phyloP scores from a whole-genome alignment of 192 early-diverging fungal species.

The Rhizoclosmatium globosum region DNA sequence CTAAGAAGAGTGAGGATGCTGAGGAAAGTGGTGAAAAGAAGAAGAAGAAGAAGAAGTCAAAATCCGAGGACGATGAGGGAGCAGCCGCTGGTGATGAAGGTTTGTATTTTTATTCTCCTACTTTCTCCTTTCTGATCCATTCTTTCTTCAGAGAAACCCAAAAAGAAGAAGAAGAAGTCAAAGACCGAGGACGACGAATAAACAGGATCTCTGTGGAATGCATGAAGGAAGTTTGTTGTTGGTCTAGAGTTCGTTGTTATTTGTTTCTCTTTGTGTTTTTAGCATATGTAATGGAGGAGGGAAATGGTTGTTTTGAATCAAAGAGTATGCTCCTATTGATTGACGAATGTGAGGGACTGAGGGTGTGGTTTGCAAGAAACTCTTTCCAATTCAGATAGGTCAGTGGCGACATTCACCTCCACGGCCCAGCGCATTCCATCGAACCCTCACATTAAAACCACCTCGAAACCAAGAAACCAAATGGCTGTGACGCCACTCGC shows the following conservation, averaged over 20 bases:
- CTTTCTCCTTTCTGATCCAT: not conserved
- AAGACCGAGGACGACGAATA: constrained; percentile 36
- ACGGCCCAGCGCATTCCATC: no score
- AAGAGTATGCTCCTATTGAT: no score
- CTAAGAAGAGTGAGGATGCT: constrained; percentile 60
- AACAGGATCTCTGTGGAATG: constrained; percentile 27
- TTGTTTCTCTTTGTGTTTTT: not conserved
- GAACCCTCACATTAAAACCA: not conserved
- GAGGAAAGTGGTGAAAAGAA: constrained; percentile 56
- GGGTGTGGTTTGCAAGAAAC: no score
- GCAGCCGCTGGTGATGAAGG: not conserved
- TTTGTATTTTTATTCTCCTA: not conserved
- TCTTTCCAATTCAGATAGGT: no score
- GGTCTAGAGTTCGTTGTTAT: not conserved
- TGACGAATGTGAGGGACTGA: no score
- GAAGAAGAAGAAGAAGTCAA: constrained; percentile 45
- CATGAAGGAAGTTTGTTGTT: not conserved
- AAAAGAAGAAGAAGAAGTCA: constrained; percentile 52
- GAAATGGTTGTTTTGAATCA: no score
- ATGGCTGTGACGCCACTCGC: no score
- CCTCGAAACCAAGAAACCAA: not conserved
- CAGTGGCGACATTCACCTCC: no score
- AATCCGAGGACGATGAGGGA: constrained; percentile 25
- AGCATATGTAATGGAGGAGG: not conserved
- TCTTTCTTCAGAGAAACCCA: constrained; percentile 35